Base-by-base conservation (phyloP, 768 basidiomycete genomes). In the Gymnopilus dilepis region DNA sequence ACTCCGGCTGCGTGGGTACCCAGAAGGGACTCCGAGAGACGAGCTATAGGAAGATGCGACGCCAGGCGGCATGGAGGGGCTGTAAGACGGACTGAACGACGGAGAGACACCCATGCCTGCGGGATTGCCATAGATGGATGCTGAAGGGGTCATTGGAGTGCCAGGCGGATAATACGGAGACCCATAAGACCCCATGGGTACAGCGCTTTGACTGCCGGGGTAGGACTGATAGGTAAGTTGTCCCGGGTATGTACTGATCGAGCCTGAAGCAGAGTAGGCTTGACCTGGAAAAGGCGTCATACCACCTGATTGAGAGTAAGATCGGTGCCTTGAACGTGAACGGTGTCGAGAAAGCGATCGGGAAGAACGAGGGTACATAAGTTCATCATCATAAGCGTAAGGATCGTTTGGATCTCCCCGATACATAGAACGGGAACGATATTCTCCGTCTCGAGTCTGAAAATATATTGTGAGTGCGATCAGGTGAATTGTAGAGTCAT, bases 361-460 rank as follows among this genome's bases (percentile, higher is more conserved):
- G 45, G 60, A 66, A 48, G 60, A 66, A 51, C 69, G 68, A 40
- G 70, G 70, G 38, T 67, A 69, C 38, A 68, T 50, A 40, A 74
- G 62, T 6, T 69, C 73, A 60, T 79, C 73, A 55, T 82, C 80
- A 51, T 72, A 75, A 28, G 74, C 72, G 66, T 81, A 81, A 2
- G 74, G 74, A 64, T 81, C 79, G 24, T 74, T 78, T 45, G 72
- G 71, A 4, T 71, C 61, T 38, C 63, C 59, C 37, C 68, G 70
- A 55, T 69, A 71, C 31, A 69, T 71, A 56, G 73, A 72, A 13
- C 73, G 73, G 51, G 78, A 79, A 24, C 77, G 72, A 57, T 73
- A 73, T 53, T 76, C 79, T n/a, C 73, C 75, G 30, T 77, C 76
- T 40, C 75, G 71, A 55, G 70, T 72, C 80, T 82, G 63, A 19